Base-by-base conservation (phyloP, 768 basidiomycete species). In the Mrakia gelida region DNA sequence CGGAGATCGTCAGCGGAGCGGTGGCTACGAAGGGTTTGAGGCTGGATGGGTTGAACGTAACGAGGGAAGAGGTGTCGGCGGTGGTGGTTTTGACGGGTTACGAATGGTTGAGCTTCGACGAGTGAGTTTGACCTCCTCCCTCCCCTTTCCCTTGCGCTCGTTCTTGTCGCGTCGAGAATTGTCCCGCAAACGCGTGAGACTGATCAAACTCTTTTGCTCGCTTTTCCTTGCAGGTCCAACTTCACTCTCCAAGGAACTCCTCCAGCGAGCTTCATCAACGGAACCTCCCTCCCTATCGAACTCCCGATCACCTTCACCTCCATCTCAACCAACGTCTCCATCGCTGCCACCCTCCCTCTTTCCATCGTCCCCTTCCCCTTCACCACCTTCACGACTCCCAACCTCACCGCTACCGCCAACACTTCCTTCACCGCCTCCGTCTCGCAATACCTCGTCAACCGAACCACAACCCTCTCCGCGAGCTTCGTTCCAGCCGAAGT, bases 1-100 rank as follows among this genome's bases (percentile, higher is more conserved):
- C 38, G 0, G n/a, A n/a, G 23, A 26, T 45, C 15, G 15, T 75
- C 5, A 18, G 11, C 4, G 52, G 34, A 21, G 34, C 54, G 62
- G 30, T 95, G 34, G 84, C 85, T 38, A 84, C 97, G 32, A 87
- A 88, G 81, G 92, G 88, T 7, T 91, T 92, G 62, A 92, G 94
- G 80, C 86, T 89, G 80, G 65, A 76, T 61, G 75, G 75, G 8
- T 23, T 49, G 30, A 43, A 41, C 38, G 67, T 70, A 23, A 62
- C 38, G 16, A 76, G 67, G 56, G 30, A 52, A 26, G 67, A 76
- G 21, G 43, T 76, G 5, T 34, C 34, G 32, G 56, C 28, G 9
- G 30, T 30, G 67, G 32, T 76, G 10, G 65, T 18, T 18, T 26
- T 71, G 13, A 34, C 21, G 21, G 75, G 67, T 1, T 76, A 62